Evolutionary conservation across 1,284 basidiomycete species (phyloP), one percentile per base, ranked within the genome.

Genomic region (Mycena sp.): DNA sequence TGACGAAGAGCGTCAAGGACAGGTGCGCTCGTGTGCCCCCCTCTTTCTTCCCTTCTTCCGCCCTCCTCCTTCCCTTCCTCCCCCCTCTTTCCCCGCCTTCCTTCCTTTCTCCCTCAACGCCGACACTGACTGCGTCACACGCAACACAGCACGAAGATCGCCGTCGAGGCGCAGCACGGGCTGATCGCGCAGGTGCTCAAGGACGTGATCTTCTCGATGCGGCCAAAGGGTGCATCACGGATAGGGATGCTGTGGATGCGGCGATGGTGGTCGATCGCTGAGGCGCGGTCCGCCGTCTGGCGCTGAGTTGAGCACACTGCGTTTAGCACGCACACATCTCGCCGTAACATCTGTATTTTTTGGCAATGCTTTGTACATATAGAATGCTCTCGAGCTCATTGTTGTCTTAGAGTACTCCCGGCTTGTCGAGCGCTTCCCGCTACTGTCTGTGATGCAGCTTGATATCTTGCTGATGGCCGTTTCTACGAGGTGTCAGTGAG

Each of bases 161-260:
- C 94, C 0, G 84, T 88, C 10, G 95, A 98, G 73, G 93, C 92
- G 0, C 93, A 96, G 71, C 95, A 98, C 71, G 96, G 94, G 1
- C 85, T 98, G 60, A 92, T 96, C 63, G 83, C 94, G 0, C 95
- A 96, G 75, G 88, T 95, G 4, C 83, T 98, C 72, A 98, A 98
- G 75, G 91, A 96, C 68, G 85, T 93, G 38, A 86, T 94, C 30
- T 94, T 94, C 73, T 93, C 91, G 7, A 83, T 84, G 71, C 84
- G 89, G 46, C 88, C 83, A 53, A 77, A 74, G 64, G 52, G 43
- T 19, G 38, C 50, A 3, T n/a, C n/a, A n/a, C n/a, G n/a, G 60
- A n/a, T n/a, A n/a, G n/a, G n/a, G n/a, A n/a, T n/a, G n/a, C n/a
- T n/a, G n/a, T n/a, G n/a, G n/a, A n/a, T 37, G 25, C 23, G 3